phyloP scores from a whole-genome alignment of 169 alveolate species.

The Cryptosporidium ubiquitum region DNA sequence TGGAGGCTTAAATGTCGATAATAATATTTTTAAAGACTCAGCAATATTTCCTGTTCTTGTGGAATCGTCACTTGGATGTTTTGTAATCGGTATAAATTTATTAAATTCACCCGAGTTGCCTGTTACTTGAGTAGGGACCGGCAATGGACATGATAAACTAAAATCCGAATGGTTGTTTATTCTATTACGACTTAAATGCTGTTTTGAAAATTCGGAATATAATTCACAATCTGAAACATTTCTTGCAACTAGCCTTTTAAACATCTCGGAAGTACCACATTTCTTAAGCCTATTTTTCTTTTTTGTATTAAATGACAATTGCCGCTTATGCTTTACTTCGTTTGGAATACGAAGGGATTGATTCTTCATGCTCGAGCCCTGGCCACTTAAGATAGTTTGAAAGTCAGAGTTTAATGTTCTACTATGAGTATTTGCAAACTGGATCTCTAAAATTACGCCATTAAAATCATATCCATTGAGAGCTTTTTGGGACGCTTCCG shows the following conservation, averaged over 20 bases:
- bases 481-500: conserved; percentile 76
- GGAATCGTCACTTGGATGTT: neutral
- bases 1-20: conserved; percentile 26
- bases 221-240: neutral
- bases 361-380: neutral
- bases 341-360: neutral
- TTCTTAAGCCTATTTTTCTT: neutral
- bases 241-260: neutral
- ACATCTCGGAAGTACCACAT: neutral
- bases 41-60: conserved; percentile 40
- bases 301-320: neutral
- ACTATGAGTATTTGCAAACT: conserved; percentile 57
- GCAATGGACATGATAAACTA: neutral
- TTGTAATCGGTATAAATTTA: neutral
- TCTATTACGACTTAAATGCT: neutral
- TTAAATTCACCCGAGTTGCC: neutral
- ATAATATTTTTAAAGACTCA: conserved; percentile 51
- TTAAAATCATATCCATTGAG: conserved; percentile 75
- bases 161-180: neutral
- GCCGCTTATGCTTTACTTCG: neutral
- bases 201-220: neutral
- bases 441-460: conserved; percentile 42
- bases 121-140: neutral
- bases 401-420: conserved; percentile 40
- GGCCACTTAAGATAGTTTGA: neutral